Evolutionary conservation across 2,329 filamentous ascomycete genomes (phyloP), one percentile per base, ranked within the genome.

Genomic region (Alternaria postmessia): DNA sequence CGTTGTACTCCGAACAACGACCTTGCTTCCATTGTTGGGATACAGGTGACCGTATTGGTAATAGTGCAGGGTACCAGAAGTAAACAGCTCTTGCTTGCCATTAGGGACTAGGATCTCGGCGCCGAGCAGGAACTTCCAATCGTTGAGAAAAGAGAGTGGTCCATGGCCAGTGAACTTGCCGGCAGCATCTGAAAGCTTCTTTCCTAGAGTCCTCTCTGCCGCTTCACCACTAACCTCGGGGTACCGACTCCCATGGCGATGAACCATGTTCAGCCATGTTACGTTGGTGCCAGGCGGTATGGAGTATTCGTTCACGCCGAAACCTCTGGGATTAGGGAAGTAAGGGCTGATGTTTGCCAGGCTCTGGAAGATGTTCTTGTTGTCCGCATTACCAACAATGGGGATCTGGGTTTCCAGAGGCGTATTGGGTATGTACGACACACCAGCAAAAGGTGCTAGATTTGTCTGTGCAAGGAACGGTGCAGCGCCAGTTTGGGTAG

Each of bases 31-130:
- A 5, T 90, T 87, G 67, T 92, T 89, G 7, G 79, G 78, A 69
- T 92, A 92, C 22, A 93, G 79, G 61, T 86, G 84, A 7, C 86
- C 87, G 70, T 92, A 92, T 80, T 89, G 87, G 77, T 92, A 93
- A 66, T 88, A 88, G 73, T 92, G 90, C 47, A 91, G 74, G 1
- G 90, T 84, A 2, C 90, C 89, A 51, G 88, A 90, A 39, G 91
- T 86, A 66, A 89, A 92, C 1, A 92, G 80, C 77, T 94, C 90
- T 71, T 91, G 86, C 49, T 91, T 87, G 7, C 91, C 91, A 61
- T 88, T 86, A 0, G 90, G 88, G 1, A 92, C 89, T 2, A 94
- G 81, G 44, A 93, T 91, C 69, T 93, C 89, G 11, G 83, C 81
- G 8, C 91, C 91, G 4, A 94, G 83, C 65, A 86, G 80, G 72